Percentiles rank a stretch among this genome's conserved stretches.
Conservation (phyloP, 768 basidiomycete genomes). For the Collybia sp. region DNA sequence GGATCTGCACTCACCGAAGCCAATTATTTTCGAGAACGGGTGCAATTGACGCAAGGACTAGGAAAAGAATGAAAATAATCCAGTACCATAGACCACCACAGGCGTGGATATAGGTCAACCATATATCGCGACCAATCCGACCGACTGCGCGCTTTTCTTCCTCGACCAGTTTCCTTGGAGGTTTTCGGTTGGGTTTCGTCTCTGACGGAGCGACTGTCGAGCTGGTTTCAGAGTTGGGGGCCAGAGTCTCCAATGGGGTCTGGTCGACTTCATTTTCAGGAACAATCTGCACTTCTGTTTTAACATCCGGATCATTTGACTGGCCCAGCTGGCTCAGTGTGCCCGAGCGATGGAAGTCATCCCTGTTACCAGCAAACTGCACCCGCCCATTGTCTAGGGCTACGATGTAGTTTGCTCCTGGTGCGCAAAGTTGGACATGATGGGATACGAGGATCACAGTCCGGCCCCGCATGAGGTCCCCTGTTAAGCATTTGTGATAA, state of each 20-base stretch:
- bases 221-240: slow-evolving; percentile 21
- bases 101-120: slow-evolving; percentile 52
- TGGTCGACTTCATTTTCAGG: slow-evolving; percentile 20
- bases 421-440: slow-evolving; percentile 84
- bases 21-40: slow-evolving; percentile 74
- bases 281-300: slow-evolving; percentile 39
- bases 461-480: slow-evolving; percentile 73
- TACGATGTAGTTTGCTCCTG: slow-evolving; percentile 78
- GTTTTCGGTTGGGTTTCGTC: slow-evolving; percentile 41
- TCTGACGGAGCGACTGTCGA: slow-evolving; percentile 19
- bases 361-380: slow-evolving; percentile 62
- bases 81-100: slow-evolving; percentile 52
- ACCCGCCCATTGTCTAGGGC: slow-evolving; percentile 81
- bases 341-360: slow-evolving; percentile 62
- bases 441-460: slow-evolving; percentile 94
- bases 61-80: slow-evolving; percentile 45
- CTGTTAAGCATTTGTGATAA: slow-evolving; percentile 77
- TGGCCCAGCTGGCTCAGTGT: slow-evolving; percentile 66
- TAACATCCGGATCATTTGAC: slow-evolving; percentile 29
- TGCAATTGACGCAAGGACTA: slow-evolving; percentile 53
- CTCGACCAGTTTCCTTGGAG: slow-evolving; percentile 80
- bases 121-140: slow-evolving; percentile 61
- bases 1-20: slow-evolving; percentile 38
- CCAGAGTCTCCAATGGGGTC: background rate
- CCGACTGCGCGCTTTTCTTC: slow-evolving; percentile 79